Conservation (phyloP, 176 grass and related monocot genomes). For the Otatea glauca region DNA sequence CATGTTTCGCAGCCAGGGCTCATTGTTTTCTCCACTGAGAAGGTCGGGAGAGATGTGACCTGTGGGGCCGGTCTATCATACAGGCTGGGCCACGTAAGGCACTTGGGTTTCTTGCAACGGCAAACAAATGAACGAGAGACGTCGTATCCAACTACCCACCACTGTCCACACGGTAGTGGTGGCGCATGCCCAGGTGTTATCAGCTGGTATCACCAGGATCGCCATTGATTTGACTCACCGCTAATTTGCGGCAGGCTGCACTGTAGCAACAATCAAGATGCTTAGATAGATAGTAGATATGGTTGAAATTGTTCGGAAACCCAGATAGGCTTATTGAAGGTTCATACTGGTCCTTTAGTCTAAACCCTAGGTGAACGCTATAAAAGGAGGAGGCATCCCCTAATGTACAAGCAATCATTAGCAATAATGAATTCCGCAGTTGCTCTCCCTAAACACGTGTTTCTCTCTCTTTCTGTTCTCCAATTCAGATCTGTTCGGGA, state of each 20-base stretch:
- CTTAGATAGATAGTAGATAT: neutral
- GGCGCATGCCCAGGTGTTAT: neutral
- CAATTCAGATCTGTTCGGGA: too few species aligned
- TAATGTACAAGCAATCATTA: too few species aligned
- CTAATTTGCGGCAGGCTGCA: neutral
- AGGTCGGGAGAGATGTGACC: neutral
- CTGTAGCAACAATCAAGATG: neutral
- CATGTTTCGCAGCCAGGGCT: neutral
- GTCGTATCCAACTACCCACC: neutral
- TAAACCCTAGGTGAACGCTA: too few species aligned
- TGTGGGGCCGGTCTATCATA: neutral
- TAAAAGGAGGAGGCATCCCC: too few species aligned
- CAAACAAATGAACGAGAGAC: too few species aligned
- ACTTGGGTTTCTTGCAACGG: neutral
- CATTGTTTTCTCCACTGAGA: neutral
- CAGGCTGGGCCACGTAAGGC: neutral
- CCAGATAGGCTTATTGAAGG: too few species aligned
- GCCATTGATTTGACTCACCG: neutral
- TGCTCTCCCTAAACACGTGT: too few species aligned
- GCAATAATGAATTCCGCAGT: too few species aligned
- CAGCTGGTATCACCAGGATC: constrained; percentile 3
- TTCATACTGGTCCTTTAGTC: too few species aligned
- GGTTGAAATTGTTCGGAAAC: too few species aligned
- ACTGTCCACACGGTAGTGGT: neutral
- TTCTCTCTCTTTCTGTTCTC: too few species aligned